Base-by-base conservation (phyloP, 139 green algal species). In the Axilococcus clingmanii region DNA sequence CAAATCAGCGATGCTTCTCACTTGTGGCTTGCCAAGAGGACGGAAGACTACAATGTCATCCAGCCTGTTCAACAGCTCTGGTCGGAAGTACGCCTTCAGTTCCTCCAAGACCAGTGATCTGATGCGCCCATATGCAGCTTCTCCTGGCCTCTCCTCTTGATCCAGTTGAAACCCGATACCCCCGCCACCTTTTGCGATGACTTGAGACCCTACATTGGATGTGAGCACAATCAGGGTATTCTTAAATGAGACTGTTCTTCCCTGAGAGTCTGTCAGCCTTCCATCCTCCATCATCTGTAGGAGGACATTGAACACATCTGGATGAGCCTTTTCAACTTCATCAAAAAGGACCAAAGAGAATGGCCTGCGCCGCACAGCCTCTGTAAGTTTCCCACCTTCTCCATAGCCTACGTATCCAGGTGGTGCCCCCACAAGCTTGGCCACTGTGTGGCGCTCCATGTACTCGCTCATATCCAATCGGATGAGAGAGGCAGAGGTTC, bases 321-420 rank as follows among this genome's bases (percentile, higher is more conserved):
- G 92, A 76, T 99, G 92, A 32, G 92, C 92, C 72, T 99, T 99
- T 69, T 99, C 92, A 14, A 99, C 81, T 72, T 98, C 92, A 65
- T 99, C 92, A 47, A 99, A 79, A 38, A 99, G 85, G 40, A 96
- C 61, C 19, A 98, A 55, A 51, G 55, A 72, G 74, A 80, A 89
- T 2, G 91, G 91, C 22, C 71, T 78, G 25, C 85, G 71, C 36
- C 68, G 72, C 29, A 92, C 75, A 2, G 78, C 69, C 63, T 93
- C 83, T 1, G 83, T 93, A 19, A 93, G 78, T 57, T 71, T 79
- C 35, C 81, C 83, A 9, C 78, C 83, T 49, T 93, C 73, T 32
- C 63, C 72, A 31, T 76, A 93, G 6, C 83, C 83, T 11, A 88
- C 63, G 55, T 87, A 93, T 11, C 83, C 78, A 42, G 67, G 79